A percentile compares a stretch with the other conserved stretches of the same genome.
These are phyloP conservation scores for Gymnopilus junonius DNA, from an alignment of 768 basidiomycete species.

Conservation along the genomic window DNA sequence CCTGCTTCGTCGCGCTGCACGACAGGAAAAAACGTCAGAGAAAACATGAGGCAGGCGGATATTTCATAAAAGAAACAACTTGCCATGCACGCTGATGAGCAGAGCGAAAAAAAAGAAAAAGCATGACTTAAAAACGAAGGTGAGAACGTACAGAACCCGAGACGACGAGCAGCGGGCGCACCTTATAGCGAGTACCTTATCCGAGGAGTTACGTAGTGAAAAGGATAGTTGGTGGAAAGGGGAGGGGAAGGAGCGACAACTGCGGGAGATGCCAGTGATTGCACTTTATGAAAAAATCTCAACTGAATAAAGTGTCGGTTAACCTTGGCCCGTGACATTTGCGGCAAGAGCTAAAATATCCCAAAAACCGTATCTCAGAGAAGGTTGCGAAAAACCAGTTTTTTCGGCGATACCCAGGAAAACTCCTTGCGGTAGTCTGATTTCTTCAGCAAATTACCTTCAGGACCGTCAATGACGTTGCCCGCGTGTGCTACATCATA, in stretches of 20 bases:
- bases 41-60: conserved; percentile 14
- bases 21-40: conserved; percentile 6
- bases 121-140: conserved; percentile 33
- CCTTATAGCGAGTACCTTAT: conserved; percentile 30
- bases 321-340: conserved; percentile 22
- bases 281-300: conserved; percentile 26
- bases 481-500: conserved; percentile 1
- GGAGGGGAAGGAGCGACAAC: conserved; percentile 27
- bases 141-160: conserved; percentile 17
- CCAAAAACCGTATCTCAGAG: conserved; percentile 29
- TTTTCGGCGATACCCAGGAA: conserved; percentile 13
- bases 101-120: conserved; percentile 40
- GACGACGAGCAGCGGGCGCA: conserved; percentile 17
- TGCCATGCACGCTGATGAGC: conserved; percentile 46
- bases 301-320: conserved; percentile 20
- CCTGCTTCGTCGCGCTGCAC: conserved; percentile 47
- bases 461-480: conserved; percentile 5
- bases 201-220: conserved; percentile 35
- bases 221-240: conserved; percentile 13
- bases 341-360: conserved; percentile 30
- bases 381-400: conserved; percentile 5
- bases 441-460: conserved; percentile 10
- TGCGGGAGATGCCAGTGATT: conserved; percentile 35
- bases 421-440: conserved; percentile 13
- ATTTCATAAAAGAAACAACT: conserved; percentile 25